These are phyloP conservation scores for Helianthus tuberosus DNA, from an alignment of 129 eudicot species.

Conservation along the genomic window DNA sequence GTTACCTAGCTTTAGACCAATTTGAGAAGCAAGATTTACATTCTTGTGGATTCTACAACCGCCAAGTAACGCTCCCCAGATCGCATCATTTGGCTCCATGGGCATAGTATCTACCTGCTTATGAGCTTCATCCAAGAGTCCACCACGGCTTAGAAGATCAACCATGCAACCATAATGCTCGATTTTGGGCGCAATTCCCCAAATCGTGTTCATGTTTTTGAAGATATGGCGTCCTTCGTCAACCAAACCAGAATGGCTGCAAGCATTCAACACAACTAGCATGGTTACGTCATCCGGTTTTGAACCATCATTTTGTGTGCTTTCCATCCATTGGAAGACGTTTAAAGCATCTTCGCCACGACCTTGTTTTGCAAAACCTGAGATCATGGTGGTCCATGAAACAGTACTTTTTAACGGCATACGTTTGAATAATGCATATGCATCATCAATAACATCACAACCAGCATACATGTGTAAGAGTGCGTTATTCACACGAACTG, in stretches of 20 bases:
- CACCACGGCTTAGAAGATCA: conserved; percentile 76
- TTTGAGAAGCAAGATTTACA: conserved; percentile 53
- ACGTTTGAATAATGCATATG: conserved; percentile 41
- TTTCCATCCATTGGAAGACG: conserved; percentile 55
- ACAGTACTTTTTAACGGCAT: conserved; percentile 50
- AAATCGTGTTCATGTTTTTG: conserved; percentile 37
- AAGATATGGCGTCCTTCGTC: conserved; percentile 54
- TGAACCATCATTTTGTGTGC: conserved; percentile 12
- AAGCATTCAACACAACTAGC: conserved; percentile 61
- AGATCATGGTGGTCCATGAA: conserved; percentile 79
- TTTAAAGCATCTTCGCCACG: conserved; percentile 56
- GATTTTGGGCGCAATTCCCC: conserved; percentile 55
- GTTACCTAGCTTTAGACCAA: conserved; percentile 40
- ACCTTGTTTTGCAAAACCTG: conserved; percentile 73
- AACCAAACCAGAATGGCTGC: conserved; percentile 77
- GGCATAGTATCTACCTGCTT: conserved; percentile 59
- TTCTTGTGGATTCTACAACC: conserved; percentile 71
- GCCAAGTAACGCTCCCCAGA: conserved; percentile 85
- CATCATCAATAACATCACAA: conserved; percentile 63
- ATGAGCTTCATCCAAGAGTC: conserved; percentile 63
- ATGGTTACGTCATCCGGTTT: conserved; percentile 62
- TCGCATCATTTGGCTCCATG: conserved; percentile 65
- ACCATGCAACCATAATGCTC: conserved; percentile 91
- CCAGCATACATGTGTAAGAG: conserved; percentile 77
- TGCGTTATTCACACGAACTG: conserved; percentile 53